Base-by-base conservation (phyloP, 495 filamentous ascomycete species). In the Penicillium ucsense region DNA sequence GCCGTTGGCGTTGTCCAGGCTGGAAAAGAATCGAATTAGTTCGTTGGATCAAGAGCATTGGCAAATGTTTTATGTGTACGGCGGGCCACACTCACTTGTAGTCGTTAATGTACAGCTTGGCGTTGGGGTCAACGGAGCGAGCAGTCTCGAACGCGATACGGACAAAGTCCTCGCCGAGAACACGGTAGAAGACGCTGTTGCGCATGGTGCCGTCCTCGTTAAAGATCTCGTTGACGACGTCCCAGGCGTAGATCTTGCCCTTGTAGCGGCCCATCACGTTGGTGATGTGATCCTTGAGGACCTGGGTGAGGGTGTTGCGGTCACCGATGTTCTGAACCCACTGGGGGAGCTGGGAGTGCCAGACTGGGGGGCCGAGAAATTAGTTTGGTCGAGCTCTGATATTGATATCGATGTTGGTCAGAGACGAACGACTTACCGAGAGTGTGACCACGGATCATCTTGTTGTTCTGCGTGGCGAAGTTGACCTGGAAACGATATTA, bases 141-240 rank as follows among this genome's bases (percentile, higher is more conserved):
- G 75, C 75, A 20, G 73, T 67, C 35, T 70, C 68, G 62, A 83
- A 80, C 35, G 80, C 79, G 38, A 82, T 76, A 9, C 63, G 64
- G 50, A 82, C 70, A 57, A 72, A 85, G 46, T 75, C 71, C 44
- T 75, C 70, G 7, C 79, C 79, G 28, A 82, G 55, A 8, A 77
- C 67, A 29, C 71, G 65, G 66, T 71, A 78, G 65, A 82, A 83
- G 41, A 76, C 64, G 41, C 59, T 72, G 45, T 68, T 47, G 42
- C 81, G 75, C 51, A 77, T 77, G n/a, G 72, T 71, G 32, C 81
- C 84, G 54, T 83, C 76, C 42, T 86, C 83, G 50, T 82, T 75
- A 51, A 86, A 76, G 32, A 78, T 78, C 60, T 88, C 83, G 63
- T 86, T 86, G 11, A 84, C 71, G 1, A 88, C 84, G 55, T 86